Base-by-base conservation (phyloP, 106 monocot species). In the Xerophyta viscosa region DNA sequence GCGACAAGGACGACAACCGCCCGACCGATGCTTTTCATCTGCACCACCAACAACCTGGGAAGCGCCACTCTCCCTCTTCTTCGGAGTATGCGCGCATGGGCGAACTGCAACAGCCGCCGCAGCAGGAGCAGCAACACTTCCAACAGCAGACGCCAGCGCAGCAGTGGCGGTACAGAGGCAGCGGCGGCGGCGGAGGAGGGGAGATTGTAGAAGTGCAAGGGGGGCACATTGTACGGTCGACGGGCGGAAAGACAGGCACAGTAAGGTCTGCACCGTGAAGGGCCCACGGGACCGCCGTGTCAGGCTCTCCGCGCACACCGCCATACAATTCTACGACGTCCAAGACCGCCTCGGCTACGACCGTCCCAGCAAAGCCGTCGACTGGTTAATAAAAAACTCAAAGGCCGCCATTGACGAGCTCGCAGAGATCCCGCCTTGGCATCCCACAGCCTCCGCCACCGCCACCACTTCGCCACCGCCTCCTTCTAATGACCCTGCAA, bases 261-360 rank as follows among this genome's bases (percentile, higher is more conserved):
- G 92, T 62, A 92, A 92, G 63, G 91, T 91, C 20, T 92, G 86
- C 76, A 92, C 92, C 0, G 82, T 86, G n/a, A 82, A 87, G 29
- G 92, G 92, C 2, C 79, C 82, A 12, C 58, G 92, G 1, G 92
- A 92, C 67, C 86, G 92, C 48, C 78, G 92, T 8, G 92, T 92
- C 12, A 75, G 92, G 22, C 82, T 92, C 37, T 70, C 92, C 11
- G 92, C 92, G n/a, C 82, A 87, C 62, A 92, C 92, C 17, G 92
- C 92, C 41, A 92, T 92, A 58, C 92, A 92, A 39, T 92, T 92
- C 86, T 92, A 92, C 66, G 92, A 92, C 62, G 92, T 92, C 20
- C 92, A 92, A 61, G 92, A 92, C 62, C 66, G 92, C 29, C 86
- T 92, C 2, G 86, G 92, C 46, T 92, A 92, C 51, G 92, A 92